Evolutionary conservation across 2,329 filamentous ascomycete species (phyloP), one percentile per base, ranked within the genome.

Genomic region (Colletotrichum trifolii): DNA sequence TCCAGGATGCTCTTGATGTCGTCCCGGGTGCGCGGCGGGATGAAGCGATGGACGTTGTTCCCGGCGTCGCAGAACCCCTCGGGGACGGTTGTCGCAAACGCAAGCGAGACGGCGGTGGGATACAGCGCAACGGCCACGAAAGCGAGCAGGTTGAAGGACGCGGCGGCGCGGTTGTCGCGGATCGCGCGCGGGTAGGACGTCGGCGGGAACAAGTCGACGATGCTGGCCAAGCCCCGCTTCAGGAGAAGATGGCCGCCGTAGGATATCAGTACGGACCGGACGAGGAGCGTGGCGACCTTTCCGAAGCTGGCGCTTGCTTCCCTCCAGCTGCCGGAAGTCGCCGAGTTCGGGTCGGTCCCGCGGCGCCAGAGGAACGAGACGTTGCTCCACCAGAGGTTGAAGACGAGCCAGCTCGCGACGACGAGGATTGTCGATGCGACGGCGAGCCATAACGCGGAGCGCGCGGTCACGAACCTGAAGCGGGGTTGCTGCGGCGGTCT

Each of bases 1-100:
- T 61, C 45, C 8, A 61, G 53, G 8, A 56, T 45, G 13, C 38
- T 38, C 4, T 50, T 61, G 45, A 61, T 56, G 15, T 61, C 59
- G 10, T 46, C 53, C 6, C 59, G 53, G 5, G 52, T 61, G n/a
- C 38, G 52, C 3, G 53, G 52, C 15, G 59, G 59, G 33, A 46
- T 40, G 13, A 46, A 57, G n/a, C 59, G 59, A 3, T 25, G 43
- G n/a, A 45, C 0, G 39, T 61, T 61, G 38, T 36, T 3, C 6
- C 57, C 13, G 4, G 59, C 36, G 34, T 56, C 12, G 38, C 59
- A 61, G 7, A 38, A 50, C 4, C 49, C 48, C 7, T 10, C 9
- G 8, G 52, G 52, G 9, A 38, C 8, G 7, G 38, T 3, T 0
- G 15, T 15, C 4, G 45, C 12, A 9, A 56, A 6, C 1, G 43